phyloP scores from a whole-genome alignment of 352 stramenopile species.

The Plasmopara halstedii region DNA sequence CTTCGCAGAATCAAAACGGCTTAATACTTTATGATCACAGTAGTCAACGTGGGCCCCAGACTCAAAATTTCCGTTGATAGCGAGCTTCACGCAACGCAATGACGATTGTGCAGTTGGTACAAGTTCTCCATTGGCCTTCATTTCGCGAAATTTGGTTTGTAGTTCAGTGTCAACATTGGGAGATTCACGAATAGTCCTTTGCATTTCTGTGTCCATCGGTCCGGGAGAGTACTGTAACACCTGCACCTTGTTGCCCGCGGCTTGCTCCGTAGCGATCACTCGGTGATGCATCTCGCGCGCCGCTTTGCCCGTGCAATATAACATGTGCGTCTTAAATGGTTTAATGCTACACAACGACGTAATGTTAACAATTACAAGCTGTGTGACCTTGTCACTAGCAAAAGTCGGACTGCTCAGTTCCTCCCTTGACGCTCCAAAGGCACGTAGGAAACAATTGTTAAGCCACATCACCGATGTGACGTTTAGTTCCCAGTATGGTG shows the following conservation, averaged over 20 bases:
- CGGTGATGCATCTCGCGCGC: slow-evolving; percentile 83
- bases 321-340: slow-evolving; percentile 65
- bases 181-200: slow-evolving; percentile 53
- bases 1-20: too few species aligned
- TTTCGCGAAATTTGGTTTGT: slow-evolving; percentile 32
- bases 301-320: slow-evolving; percentile 83
- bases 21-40: too few species aligned
- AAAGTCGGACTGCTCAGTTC: slow-evolving; percentile 15
- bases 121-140: slow-evolving; percentile 50
- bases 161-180: slow-evolving; percentile 31
- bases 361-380: slow-evolving; percentile 51
- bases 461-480: slow-evolving; percentile 80
- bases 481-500: slow-evolving; percentile 73
- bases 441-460: slow-evolving; percentile 66
- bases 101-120: slow-evolving; percentile 51
- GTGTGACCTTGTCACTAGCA: slow-evolving; percentile 2
- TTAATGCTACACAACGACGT: slow-evolving; percentile 79
- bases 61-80: slow-evolving; percentile 40
- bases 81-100: slow-evolving; percentile 44
- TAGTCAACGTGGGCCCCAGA: slow-evolving; percentile 76
- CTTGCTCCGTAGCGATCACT: slow-evolving; percentile 62
- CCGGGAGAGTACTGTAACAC: slow-evolving; percentile 84
- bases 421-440: slow-evolving; percentile 42
- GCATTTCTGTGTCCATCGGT: slow-evolving; percentile 85
- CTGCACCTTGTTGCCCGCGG: slow-evolving; percentile 21